A percentile compares a stretch with the other conserved stretches of the same genome.
Evolutionary conservation across 805 yeast species (phyloP).

Genomic region (Saccharomycodes ludwigii): DNA sequence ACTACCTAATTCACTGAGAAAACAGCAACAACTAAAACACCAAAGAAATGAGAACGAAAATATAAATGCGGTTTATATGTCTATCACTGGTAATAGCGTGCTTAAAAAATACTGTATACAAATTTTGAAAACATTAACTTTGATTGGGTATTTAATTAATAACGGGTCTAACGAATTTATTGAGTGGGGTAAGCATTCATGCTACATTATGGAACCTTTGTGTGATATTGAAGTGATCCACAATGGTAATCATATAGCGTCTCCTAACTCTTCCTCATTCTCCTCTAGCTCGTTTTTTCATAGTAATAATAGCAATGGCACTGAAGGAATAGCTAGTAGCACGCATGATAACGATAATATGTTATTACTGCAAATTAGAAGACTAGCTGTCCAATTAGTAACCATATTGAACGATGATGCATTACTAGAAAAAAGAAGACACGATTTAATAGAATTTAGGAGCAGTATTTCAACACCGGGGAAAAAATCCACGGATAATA

Average conservation of each 20-base stretch:
- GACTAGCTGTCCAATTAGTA: no score
- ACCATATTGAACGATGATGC: slow-evolving; percentile 22
- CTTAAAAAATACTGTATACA: slow-evolving; percentile 23
- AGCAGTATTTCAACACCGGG: slow-evolving; percentile 25
- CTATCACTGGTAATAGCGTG: slow-evolving; percentile 3
- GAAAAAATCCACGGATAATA: slow-evolving; percentile 22
- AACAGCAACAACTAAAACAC: not conserved
- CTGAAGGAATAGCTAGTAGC: no score
- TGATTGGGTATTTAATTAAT: slow-evolving; percentile 37
- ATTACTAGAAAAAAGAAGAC: slow-evolving; percentile 16
- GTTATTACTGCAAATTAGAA: no score
- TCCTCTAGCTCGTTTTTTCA: no score
- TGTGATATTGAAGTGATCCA: slow-evolving; percentile 10
- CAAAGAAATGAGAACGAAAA: no score
- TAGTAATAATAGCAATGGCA: no score
- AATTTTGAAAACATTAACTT: slow-evolving; percentile 38
- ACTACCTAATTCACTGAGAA: not conserved
- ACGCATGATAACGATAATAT: no score
- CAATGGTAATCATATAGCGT: slow-evolving; percentile 25
- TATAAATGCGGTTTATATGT: no score
- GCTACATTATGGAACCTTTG: no score
- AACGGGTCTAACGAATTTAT: slow-evolving; percentile 42
- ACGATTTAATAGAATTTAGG: slow-evolving; percentile 18
- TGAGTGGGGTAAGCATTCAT: slow-evolving; percentile 32
- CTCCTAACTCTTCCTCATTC: no score